phyloP scores from a whole-genome alignment of 139 green algal genomes.

The Mesostigma viride region DNA sequence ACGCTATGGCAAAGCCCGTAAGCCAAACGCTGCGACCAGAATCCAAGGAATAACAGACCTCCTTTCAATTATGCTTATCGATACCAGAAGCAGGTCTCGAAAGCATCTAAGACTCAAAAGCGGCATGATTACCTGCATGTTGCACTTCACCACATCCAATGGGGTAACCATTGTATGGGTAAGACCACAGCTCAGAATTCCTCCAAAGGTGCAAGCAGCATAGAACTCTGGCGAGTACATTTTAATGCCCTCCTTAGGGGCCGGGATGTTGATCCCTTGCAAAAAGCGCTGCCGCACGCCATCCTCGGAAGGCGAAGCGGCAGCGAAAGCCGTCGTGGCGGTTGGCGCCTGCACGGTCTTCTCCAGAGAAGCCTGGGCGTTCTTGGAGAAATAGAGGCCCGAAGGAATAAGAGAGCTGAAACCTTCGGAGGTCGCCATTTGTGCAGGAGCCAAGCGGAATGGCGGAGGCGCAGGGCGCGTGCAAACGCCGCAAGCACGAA shows the following conservation, averaged over 20 bases:
- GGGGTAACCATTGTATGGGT: conserved; percentile 45
- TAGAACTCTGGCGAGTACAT: conserved; percentile 69
- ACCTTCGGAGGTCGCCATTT: too few species aligned
- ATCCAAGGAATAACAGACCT: too few species aligned
- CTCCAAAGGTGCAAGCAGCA: conserved; percentile 58
- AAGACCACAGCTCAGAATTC: conserved; percentile 46
- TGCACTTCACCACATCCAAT: conserved; percentile 46
- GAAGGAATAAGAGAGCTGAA: too few species aligned
- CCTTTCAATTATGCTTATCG: too few species aligned
- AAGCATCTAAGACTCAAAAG: background rate
- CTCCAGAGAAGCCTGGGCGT: too few species aligned
- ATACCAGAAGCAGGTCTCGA: background rate
- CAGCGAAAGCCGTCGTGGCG: background rate
- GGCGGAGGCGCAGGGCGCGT: too few species aligned
- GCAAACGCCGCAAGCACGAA: too few species aligned
- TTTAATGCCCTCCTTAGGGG: conserved; percentile 33
- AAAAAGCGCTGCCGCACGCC: background rate
- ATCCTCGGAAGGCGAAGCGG: background rate
- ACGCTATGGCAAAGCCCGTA: background rate
- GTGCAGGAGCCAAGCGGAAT: too few species aligned
- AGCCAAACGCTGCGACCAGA: background rate
- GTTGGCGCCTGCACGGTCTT: too few species aligned
- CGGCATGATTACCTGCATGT: conserved; percentile 37
- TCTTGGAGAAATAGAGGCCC: too few species aligned
- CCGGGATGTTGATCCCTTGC: conserved; percentile 13